These are phyloP conservation scores for Hypoxylon lienhwacheense DNA, from an alignment of 495 filamentous ascomycete species.

Conservation along the genomic window DNA sequence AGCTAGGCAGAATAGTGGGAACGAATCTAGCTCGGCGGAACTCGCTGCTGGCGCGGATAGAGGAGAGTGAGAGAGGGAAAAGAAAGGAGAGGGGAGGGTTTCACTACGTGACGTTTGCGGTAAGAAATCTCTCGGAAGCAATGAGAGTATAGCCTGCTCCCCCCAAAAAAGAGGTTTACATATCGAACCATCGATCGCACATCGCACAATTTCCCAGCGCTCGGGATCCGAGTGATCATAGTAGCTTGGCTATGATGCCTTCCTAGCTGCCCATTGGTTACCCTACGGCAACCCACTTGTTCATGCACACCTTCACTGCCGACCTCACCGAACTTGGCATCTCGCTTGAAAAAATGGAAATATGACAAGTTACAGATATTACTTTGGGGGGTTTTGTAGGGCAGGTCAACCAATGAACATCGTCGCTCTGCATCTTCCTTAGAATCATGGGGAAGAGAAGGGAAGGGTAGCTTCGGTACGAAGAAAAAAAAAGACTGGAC, in stretches of 20 bases:
- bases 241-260: constrained; percentile 26
- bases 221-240: constrained; percentile 28
- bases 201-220: constrained; percentile 33
- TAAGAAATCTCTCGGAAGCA: constrained; percentile 21
- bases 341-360: constrained; percentile 36
- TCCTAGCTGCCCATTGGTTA: constrained; percentile 26
- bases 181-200: no score
- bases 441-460: no score
- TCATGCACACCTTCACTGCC: constrained; percentile 35
- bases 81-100: no score
- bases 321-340: constrained; percentile 31
- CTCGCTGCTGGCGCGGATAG: no score
- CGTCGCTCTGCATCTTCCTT: constrained; percentile 3
- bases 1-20: no score
- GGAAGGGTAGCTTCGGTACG: constrained; percentile 27
- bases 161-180: constrained; percentile 27
- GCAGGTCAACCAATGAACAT: constrained; percentile 20
- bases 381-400: neutral
- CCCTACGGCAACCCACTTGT: constrained; percentile 24
- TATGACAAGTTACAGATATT: constrained; percentile 28
- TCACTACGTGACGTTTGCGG: constrained; percentile 16
- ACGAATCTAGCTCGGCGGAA: no score
- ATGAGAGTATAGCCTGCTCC: neutral
- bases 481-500: no score
- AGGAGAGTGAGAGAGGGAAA: no score